Conservation (phyloP, 345 rosid species). For the Lepidium didymum region DNA sequence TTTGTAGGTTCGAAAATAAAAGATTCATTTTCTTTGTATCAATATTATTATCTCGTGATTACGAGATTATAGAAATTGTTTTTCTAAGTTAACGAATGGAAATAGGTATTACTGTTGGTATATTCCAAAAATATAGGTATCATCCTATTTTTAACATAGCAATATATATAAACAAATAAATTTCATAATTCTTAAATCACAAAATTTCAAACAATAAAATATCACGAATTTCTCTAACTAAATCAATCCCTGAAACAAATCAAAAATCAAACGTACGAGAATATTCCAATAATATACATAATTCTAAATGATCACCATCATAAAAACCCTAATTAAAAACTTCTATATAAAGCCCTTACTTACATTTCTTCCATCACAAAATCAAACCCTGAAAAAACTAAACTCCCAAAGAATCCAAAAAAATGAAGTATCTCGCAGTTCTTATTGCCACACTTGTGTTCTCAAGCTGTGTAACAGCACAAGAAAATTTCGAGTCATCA, state of each 20-base stretch:
- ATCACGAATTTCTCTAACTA: no score
- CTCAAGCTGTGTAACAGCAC: slow-evolving; percentile 7
- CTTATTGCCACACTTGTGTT: slow-evolving; percentile 2
- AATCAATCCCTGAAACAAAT: no score
- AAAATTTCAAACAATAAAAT: no score
- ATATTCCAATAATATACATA: slow-evolving; percentile 7
- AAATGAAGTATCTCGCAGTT: slow-evolving; percentile 10
- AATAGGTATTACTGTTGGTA: background rate
- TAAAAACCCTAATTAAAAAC: background rate
- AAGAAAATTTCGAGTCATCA: background rate
- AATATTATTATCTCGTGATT: background rate
- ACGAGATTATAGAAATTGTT: background rate
- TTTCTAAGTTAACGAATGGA: background rate
- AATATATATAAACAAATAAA: no score
- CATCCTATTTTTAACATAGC: no score
- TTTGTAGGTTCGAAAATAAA: background rate
- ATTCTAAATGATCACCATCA: background rate
- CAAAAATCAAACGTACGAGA: background rate
- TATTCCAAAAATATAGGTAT: background rate
- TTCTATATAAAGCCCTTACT: slow-evolving; percentile 7
- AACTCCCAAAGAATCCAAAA: background rate
- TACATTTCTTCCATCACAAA: background rate
- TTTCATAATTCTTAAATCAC: no score
- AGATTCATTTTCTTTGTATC: background rate
- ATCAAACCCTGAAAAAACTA: background rate